Conservation (phyloP, 768 basidiomycete genomes). For the Clathrus columnatus region DNA sequence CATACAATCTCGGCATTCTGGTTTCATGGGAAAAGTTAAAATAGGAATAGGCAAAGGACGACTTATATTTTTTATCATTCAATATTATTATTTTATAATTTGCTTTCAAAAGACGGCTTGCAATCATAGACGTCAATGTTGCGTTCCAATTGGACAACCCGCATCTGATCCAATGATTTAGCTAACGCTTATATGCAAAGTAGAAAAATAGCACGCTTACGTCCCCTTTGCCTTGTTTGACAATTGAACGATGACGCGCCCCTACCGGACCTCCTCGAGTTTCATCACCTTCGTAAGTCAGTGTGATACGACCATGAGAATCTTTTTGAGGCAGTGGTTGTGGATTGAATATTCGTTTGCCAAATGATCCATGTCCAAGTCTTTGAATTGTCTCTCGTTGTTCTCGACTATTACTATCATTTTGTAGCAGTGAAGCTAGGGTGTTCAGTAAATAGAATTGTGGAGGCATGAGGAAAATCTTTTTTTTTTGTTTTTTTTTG, state of each 20-base stretch:
- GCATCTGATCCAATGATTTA: neutral
- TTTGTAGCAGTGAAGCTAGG: constrained; percentile 43
- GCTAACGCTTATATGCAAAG: neutral
- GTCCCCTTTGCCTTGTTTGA: constrained; percentile 39
- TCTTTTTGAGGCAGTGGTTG: constrained; percentile 29
- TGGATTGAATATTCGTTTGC: constrained; percentile 53
- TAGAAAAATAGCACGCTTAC: constrained; percentile 30
- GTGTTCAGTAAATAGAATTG: constrained; percentile 65
- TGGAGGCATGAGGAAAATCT: constrained; percentile 60
- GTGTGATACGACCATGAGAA: constrained; percentile 35
- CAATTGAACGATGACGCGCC: constrained; percentile 47
- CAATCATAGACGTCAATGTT: constrained; percentile 1
- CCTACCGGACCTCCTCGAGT: constrained; percentile 51
- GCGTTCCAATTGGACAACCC: constrained; percentile 5
- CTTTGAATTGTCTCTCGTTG: constrained; percentile 38
- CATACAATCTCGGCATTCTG: too few relatives aligned
- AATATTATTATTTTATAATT: too few relatives aligned
- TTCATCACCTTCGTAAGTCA: constrained; percentile 69
- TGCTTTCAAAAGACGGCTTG: neutral
- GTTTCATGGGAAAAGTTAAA: too few relatives aligned
- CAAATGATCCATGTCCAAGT: constrained; percentile 50
- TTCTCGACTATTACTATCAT: constrained; percentile 30
- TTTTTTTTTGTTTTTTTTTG: neutral
- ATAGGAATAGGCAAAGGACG: too few relatives aligned
- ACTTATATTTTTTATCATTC: too few relatives aligned